Conservation (phyloP, 768 basidiomycete species). For the Xerocomus potaroensis region DNA sequence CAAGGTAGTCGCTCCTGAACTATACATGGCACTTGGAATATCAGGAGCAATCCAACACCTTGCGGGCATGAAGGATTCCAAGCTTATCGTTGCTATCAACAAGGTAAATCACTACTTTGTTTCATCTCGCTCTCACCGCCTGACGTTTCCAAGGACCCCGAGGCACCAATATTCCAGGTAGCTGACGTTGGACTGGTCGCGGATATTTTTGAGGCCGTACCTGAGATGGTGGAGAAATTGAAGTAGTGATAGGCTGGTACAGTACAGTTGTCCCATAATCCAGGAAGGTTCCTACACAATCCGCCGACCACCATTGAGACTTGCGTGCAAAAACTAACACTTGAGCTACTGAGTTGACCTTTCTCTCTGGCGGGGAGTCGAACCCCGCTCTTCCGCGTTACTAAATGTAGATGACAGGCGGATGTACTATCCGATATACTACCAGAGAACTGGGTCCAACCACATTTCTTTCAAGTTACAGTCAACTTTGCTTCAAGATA, state of each 20-base stretch:
- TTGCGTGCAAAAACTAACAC: neutral
- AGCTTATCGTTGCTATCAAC: slow-evolving; percentile 96
- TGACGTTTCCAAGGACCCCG: slow-evolving; percentile 67
- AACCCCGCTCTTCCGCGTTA: slow-evolving; percentile 40
- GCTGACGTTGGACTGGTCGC: slow-evolving; percentile 94
- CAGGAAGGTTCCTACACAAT: no score
- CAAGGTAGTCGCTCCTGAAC: slow-evolving; percentile 94
- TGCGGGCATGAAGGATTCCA: slow-evolving; percentile 99
- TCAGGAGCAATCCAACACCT: slow-evolving; percentile 99
- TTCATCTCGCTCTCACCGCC: neutral
- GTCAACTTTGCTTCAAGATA: no score
- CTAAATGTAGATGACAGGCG: slow-evolving; percentile 36
- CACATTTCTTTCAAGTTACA: no score
- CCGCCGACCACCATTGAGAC: no score
- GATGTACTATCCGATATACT: slow-evolving; percentile 52
- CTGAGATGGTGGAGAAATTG: slow-evolving; percentile 85
- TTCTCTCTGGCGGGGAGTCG: slow-evolving; percentile 45
- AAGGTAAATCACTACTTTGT: slow-evolving; percentile 50
- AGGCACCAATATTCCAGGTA: slow-evolving; percentile 98
- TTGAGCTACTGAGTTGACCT: no score
- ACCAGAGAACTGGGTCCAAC: slow-evolving; percentile 30
- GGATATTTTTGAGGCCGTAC: slow-evolving; percentile 89
- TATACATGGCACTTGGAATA: slow-evolving; percentile 96
- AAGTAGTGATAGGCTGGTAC: slow-evolving; percentile 38
- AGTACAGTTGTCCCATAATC: no score